Percentiles rank a stretch among this genome's conserved stretches.
These are phyloP conservation scores for Ophiocordyceps camponoti-leonardi DNA, from an alignment of 2,329 filamentous ascomycete species.

Conservation along the genomic window DNA sequence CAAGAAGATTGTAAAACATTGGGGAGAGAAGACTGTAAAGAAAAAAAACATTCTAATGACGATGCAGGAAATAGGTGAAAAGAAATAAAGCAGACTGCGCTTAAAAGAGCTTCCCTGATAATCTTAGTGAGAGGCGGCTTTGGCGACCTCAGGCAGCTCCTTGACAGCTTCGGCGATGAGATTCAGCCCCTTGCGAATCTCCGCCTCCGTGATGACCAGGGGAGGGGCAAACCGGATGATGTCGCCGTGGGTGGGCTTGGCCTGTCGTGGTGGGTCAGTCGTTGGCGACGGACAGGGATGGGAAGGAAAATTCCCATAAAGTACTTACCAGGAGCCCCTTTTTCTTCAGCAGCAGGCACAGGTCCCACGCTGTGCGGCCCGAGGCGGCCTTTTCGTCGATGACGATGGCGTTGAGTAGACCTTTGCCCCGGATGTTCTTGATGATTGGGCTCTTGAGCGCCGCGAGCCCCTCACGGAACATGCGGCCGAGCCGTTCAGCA, in stretches of 20 bases:
- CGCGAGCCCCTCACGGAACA: slow-evolving; percentile 65
- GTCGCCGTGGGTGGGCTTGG: slow-evolving; percentile 96
- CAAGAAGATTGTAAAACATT: background rate
- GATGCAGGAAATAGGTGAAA: background rate
- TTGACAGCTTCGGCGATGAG: slow-evolving; percentile 71
- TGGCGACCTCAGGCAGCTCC: slow-evolving; percentile 52
- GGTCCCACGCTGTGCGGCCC: slow-evolving; percentile 84
- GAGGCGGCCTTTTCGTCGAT: slow-evolving; percentile 80
- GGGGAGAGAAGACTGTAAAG: background rate
- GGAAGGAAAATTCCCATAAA: too few relatives aligned
- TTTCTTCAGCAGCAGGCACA: slow-evolving; percentile 87
- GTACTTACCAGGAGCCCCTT: slow-evolving; percentile 75
- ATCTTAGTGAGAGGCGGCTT: slow-evolving; percentile 18
- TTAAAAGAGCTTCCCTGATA: too few relatives aligned
- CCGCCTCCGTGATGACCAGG: slow-evolving; percentile 77
- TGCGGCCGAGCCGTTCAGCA: slow-evolving; percentile 61
- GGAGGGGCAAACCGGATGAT: slow-evolving; percentile 97
- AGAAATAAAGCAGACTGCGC: too few relatives aligned
- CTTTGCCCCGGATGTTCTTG: slow-evolving; percentile 73
- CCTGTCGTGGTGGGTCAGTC: slow-evolving; percentile 29
- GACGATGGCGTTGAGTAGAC: slow-evolving; percentile 85
- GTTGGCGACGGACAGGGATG: background rate
- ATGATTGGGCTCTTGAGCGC: slow-evolving; percentile 69
- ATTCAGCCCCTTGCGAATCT: slow-evolving; percentile 59
- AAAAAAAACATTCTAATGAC: background rate